Evolutionary conservation across 106 monocot species (phyloP).

Genomic region (Allium sativum): DNA sequence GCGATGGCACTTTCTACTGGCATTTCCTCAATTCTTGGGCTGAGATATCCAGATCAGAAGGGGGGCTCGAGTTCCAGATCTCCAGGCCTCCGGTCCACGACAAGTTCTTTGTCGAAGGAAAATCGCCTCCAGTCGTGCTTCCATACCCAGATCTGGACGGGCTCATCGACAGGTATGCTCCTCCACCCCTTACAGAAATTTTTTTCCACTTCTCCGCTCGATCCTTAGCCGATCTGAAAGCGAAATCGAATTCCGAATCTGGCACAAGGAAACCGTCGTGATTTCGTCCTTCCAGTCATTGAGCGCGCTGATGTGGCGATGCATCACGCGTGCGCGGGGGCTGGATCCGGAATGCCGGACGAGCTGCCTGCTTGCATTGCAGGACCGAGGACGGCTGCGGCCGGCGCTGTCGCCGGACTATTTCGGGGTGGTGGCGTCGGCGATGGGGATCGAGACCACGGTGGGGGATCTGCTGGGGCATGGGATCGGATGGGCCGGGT

Average conservation of each 20-base stretch:
- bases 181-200: conserved; percentile 33
- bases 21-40: conserved; percentile 34
- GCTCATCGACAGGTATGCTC: conserved; percentile 25
- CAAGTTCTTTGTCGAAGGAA: conserved; percentile 51
- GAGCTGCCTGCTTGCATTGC: conserved; percentile 19
- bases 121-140: conserved; percentile 32
- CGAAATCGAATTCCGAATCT: conserved; percentile 32
- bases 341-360: conserved; percentile 20
- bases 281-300: conserved; percentile 52
- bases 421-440: conserved; percentile 57
- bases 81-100: conserved; percentile 38
- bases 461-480: conserved; percentile 38
- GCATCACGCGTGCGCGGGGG: conserved; percentile 34
- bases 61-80: background rate
- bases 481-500: conserved; percentile 47
- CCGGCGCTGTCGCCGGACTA: conserved; percentile 43
- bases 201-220: conserved; percentile 52
- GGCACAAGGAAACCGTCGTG: background rate
- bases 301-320: conserved; percentile 42
- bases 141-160: conserved; percentile 23
- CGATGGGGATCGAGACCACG: conserved; percentile 12
- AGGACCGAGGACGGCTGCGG: conserved; percentile 39
- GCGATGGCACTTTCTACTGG: conserved; percentile 62
- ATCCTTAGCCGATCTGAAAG: conserved; percentile 37
- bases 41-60: conserved; percentile 9